Evolutionary conservation across 1,139 yeast genomes (phyloP).

Genomic region (Protomyces gravidus): DNA sequence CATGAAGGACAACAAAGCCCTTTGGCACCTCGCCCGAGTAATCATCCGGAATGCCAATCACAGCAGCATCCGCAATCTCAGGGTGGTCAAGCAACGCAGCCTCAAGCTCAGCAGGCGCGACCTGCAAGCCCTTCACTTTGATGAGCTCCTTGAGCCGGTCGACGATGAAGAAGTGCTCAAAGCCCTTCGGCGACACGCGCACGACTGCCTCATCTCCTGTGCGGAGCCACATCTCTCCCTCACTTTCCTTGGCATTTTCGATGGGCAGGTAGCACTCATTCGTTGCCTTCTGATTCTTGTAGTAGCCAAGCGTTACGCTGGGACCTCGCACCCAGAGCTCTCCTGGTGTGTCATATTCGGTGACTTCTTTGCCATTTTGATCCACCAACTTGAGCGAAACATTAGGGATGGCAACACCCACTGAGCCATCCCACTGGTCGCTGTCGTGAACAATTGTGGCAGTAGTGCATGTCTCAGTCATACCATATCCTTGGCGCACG

Average conservation of each 20-base stretch:
- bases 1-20: conserved; percentile 40
- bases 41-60: conserved; percentile 40
- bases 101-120: conserved; percentile 77
- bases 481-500: conserved; percentile 54
- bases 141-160: conserved; percentile 68
- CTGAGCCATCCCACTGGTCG: conserved; percentile 51
- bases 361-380: conserved; percentile 45
- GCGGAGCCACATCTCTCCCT: conserved; percentile 59
- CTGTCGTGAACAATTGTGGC: conserved; percentile 49
- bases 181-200: conserved; percentile 34
- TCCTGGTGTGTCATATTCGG: conserved; percentile 55
- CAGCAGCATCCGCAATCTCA: conserved; percentile 42
- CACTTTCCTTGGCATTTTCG: conserved; percentile 14
- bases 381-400: conserved; percentile 47
- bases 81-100: conserved; percentile 52
- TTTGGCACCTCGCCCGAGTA: conserved; percentile 44
- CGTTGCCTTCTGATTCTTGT: conserved; percentile 42
- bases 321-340: conserved; percentile 76
- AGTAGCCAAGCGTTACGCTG: conserved; percentile 58
- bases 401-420: conserved; percentile 51
- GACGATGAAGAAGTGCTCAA: conserved; percentile 54
- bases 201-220: conserved; percentile 63
- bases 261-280: conserved; percentile 40
- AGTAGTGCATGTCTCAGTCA: conserved; percentile 93
- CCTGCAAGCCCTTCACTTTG: conserved; percentile 68